phyloP scores from a whole-genome alignment of 2,329 filamentous ascomycete species.

The Mycogone perniciosa region DNA sequence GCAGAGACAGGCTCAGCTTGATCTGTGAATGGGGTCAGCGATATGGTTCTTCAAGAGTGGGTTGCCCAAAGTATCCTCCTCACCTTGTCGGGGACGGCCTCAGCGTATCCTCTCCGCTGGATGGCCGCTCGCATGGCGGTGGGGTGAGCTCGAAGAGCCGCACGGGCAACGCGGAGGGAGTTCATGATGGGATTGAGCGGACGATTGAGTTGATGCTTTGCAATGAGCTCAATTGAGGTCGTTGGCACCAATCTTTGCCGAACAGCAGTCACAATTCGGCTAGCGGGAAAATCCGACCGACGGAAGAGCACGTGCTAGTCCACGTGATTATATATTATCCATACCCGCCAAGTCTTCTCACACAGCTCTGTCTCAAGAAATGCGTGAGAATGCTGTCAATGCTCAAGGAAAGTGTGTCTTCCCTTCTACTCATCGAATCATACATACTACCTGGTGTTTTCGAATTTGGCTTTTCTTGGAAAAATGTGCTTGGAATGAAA shows the following conservation, averaged over 20 bases:
- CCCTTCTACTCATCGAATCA: no score
- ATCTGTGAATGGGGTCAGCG: slow-evolving; percentile 47
- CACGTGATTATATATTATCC: slow-evolving; percentile 26
- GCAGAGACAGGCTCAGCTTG: slow-evolving; percentile 95
- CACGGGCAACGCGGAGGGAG: slow-evolving; percentile 85
- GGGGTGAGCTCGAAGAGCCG: slow-evolving; percentile 78
- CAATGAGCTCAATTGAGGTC: slow-evolving; percentile 36
- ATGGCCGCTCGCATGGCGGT: slow-evolving; percentile 67
- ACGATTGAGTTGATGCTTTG: slow-evolving; percentile 45
- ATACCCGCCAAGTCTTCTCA: neutral
- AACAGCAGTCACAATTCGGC: slow-evolving; percentile 36
- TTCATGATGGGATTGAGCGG: slow-evolving; percentile 66
- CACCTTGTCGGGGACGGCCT: slow-evolving; percentile 78
- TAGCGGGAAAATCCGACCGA: slow-evolving; percentile 34
- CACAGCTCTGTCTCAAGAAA: no score
- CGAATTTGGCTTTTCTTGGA: no score
- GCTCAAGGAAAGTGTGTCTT: no score
- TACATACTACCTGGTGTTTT: no score
- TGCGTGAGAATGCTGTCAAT: no score
- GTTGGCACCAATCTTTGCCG: slow-evolving; percentile 43
- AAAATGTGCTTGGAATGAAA: no score
- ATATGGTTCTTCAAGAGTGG: slow-evolving; percentile 4
- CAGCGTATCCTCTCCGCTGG: slow-evolving; percentile 87
- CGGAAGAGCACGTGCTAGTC: neutral
- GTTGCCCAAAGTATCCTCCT: slow-evolving; percentile 28